phyloP scores from a whole-genome alignment of 1,284 basidiomycete genomes.

The Puccinia brachypodii region DNA sequence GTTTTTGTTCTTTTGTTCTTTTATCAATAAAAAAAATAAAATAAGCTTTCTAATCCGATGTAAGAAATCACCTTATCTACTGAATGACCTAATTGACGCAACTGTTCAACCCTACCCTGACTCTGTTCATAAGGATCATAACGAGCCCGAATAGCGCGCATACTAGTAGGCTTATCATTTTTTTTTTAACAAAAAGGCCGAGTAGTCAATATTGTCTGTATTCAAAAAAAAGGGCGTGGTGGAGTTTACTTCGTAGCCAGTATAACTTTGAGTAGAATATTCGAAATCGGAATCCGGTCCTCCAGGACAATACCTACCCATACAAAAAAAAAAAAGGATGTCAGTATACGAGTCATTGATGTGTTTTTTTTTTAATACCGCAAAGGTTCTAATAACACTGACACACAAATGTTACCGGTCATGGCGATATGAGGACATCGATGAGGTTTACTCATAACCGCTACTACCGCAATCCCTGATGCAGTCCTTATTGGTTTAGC shows the following conservation, averaged over 20 bases:
- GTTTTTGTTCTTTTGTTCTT: background rate
- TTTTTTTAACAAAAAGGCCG: slow-evolving; percentile 38
- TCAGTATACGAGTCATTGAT: background rate
- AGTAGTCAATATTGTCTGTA: background rate
- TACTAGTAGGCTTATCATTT: slow-evolving; percentile 93
- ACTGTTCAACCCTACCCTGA: slow-evolving; percentile 87
- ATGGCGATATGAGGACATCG: slow-evolving; percentile 99
- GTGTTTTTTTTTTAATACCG: background rate
- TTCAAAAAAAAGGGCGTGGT: slow-evolving; percentile 42
- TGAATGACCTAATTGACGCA: slow-evolving; percentile 89
- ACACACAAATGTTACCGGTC: slow-evolving; percentile 99
- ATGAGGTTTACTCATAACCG: slow-evolving; percentile 99
- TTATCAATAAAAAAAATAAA: background rate
- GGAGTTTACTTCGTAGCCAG: slow-evolving; percentile 79
- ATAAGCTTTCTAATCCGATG: background rate
- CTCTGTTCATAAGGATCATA: slow-evolving; percentile 99
- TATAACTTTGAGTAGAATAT: slow-evolving; percentile 93
- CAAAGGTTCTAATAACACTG: slow-evolving; percentile 54
- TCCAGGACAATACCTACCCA: slow-evolving; percentile 87
- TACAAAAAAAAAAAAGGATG: background rate
- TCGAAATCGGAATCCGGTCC: slow-evolving; percentile 99
- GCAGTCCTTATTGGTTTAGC: slow-evolving; percentile 97
- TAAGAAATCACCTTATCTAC: slow-evolving; percentile 78
- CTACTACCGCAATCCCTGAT: slow-evolving; percentile 96
- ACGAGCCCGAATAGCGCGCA: slow-evolving; percentile 95